These are phyloP conservation scores for Talaromyces rugulosus DNA, from an alignment of 2,329 filamentous ascomycete species.

Conservation along the genomic window DNA sequence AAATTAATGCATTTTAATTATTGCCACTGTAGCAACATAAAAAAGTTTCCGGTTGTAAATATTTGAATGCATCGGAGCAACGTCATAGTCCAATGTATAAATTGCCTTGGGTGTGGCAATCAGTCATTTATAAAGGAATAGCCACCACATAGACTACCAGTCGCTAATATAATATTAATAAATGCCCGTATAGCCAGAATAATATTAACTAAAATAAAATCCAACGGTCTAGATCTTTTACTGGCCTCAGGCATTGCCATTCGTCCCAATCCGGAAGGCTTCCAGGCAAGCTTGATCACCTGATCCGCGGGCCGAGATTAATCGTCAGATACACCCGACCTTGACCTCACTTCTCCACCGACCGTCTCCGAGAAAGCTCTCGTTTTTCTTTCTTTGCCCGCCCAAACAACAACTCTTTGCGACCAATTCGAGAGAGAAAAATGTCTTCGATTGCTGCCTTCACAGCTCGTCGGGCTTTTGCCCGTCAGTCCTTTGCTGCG, in stretches of 20 bases:
- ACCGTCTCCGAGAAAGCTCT: neutral
- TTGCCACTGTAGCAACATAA: neutral
- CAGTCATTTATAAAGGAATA: neutral
- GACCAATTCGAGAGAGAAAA: neutral
- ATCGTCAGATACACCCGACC: constrained; percentile 10
- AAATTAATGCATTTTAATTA: too few relatives aligned
- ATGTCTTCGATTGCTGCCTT: constrained; percentile 42
- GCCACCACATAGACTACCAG: neutral
- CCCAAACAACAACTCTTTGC: neutral
- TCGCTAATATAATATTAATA: neutral
- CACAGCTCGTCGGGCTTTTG: constrained; percentile 38
- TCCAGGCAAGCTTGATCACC: constrained; percentile 5
- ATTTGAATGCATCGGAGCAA: neutral
- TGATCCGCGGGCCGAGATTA: constrained; percentile 14
- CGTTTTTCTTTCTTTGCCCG: neutral
- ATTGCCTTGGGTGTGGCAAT: neutral
- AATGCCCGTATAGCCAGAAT: neutral
- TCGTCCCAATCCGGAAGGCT: neutral
- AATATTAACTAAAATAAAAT: neutral
- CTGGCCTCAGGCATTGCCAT: neutral
- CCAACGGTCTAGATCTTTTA: neutral
- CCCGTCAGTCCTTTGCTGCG: constrained; percentile 39
- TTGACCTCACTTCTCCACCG: neutral
- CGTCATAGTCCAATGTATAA: neutral
- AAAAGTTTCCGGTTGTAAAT: neutral